Base-by-base conservation (phyloP, 495 filamentous ascomycete species). In the Xylaria palmicola region DNA sequence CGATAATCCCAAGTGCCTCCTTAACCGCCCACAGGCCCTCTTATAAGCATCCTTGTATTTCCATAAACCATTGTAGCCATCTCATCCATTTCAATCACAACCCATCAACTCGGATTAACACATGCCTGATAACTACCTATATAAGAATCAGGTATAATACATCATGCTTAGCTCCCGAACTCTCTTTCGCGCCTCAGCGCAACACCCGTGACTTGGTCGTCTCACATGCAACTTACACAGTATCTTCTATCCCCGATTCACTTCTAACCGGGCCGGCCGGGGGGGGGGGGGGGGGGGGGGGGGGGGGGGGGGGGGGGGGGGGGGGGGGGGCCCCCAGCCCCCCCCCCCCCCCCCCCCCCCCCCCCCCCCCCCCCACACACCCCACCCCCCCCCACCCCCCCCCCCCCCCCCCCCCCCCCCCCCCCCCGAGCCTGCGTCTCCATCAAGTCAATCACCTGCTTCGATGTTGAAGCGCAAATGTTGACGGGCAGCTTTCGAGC, bases 1-100 rank as follows among this genome's bases (percentile, higher is more conserved):
- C 19, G 32, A 15, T 49, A 37, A 3, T 19, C 40, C 32, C 36
- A 13, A 17, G 20, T 19, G 26, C 6, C 13, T 26, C 19, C 27
- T 22, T n/a, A n/a, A n/a, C n/a, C n/a, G n/a, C 13, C 27, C 20
- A 20, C 45, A 39, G n/a, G 45, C 26, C 9, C 34, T 30, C 47
- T 60, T 48, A 29, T 59, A 50, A 59, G 56, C 45, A 24, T 43
- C 26, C 57, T 60, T 48, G 57, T 60, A 60, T 60, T 39, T 7
- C 36, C 27, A 30, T 19, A 36, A 52, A 60, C 20, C 48, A 36
- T 52, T 50, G 24, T 43, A 27, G 44, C 22, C 15, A 51, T 34
- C 32, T 49, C 40, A 30, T 39, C 15, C 20, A 22, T 17, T 10
- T 44, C 45, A 39, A 44, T 41, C 51, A 32, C 45, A 48, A 57